phyloP scores from a whole-genome alignment of 768 basidiomycete genomes.

The Tulasnella sp. region DNA sequence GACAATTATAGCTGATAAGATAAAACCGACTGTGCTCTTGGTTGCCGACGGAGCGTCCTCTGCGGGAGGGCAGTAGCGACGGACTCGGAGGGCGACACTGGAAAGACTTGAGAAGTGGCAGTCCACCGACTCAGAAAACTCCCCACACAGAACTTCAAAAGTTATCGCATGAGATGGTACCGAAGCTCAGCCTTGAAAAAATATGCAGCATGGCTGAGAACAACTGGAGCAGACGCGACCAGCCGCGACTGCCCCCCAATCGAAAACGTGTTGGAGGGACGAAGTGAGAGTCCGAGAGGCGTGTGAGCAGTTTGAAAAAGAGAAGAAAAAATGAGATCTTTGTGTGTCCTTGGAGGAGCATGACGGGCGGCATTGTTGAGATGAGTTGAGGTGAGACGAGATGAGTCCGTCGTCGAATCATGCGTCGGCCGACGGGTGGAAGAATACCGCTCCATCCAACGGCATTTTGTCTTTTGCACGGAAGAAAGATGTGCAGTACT shows the following conservation, averaged over 20 bases:
- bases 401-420: not conserved
- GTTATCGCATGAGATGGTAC: not conserved
- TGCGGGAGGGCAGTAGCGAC: not conserved
- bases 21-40: not conserved
- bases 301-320: constrained; percentile 1
- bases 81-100: not conserved
- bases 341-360: not conserved
- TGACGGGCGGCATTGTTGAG: not conserved
- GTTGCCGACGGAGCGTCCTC: not conserved
- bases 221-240: not conserved
- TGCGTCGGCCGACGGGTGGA: not conserved
- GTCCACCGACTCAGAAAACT: not conserved
- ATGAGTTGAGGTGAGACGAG: constrained; percentile 4
- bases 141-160: not conserved
- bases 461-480: not conserved
- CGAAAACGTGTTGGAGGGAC: constrained; percentile 6
- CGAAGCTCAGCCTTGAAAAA: not conserved
- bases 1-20: not conserved
- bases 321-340: not conserved
- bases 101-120: not conserved
- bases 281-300: constrained; percentile 4
- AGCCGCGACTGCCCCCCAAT: not conserved
- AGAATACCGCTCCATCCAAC: not conserved
- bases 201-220: not conserved
- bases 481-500: not conserved